A percentile compares a stretch with the other conserved stretches of the same genome.
phyloP scores from a whole-genome alignment of 352 stramenopile genomes.

The Pythium dissotocum region DNA sequence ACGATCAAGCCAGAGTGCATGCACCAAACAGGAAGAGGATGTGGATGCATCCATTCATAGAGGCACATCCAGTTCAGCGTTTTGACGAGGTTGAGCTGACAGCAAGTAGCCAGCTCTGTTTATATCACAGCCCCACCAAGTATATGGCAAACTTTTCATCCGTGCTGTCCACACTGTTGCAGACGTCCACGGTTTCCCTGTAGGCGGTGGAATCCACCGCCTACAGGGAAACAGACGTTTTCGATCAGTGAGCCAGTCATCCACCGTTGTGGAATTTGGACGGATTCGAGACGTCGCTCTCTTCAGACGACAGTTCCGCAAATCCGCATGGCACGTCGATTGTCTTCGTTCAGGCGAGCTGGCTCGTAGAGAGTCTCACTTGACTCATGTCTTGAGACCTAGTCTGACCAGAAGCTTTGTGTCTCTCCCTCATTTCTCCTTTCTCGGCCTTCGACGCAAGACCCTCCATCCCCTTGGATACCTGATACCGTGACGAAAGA shows the following conservation, averaged over 20 bases:
- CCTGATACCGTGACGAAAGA: background rate
- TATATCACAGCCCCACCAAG: background rate
- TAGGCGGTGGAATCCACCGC: no score
- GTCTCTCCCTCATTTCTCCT: background rate
- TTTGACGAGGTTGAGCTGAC: background rate
- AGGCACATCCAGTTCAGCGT: background rate
- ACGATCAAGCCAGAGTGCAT: no score
- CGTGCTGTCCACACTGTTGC: background rate
- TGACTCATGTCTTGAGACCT: no score
- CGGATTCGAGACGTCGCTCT: background rate
- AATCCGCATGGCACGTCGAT: background rate
- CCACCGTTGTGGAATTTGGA: no score
- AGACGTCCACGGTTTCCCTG: background rate
- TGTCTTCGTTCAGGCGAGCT: background rate
- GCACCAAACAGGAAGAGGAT: no score
- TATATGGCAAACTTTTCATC: no score
- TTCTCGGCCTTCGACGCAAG: background rate
- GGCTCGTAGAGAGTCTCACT: background rate
- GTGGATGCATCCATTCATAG: no score
- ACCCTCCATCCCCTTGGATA: background rate
- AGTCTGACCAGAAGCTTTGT: background rate
- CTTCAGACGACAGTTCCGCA: background rate
- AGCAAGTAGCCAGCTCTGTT: no score
- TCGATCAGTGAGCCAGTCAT: background rate
- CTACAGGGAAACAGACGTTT: background rate